These are phyloP conservation scores for Sphaerulina musiva DNA, from an alignment of 2,329 filamentous ascomycete genomes.

Conservation along the genomic window DNA sequence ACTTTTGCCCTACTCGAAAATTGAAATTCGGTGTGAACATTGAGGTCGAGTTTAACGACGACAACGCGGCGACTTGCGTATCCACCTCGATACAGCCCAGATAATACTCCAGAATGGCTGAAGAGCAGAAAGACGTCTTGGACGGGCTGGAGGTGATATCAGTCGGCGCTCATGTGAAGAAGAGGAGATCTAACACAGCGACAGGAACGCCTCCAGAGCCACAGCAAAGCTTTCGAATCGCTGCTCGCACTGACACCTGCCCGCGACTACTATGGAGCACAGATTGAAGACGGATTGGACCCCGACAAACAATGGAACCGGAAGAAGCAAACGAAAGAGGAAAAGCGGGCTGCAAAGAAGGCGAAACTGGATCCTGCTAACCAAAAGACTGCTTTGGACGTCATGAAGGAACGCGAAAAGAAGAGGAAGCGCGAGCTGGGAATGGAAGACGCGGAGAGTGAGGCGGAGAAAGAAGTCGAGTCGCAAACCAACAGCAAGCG, in stretches of 20 bases:
- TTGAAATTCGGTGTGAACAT: not conserved
- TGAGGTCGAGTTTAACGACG: not conserved
- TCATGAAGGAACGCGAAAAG: slow-evolving; percentile 75
- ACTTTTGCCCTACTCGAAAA: not conserved
- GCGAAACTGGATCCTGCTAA: slow-evolving; percentile 89
- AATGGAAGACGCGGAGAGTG: slow-evolving; percentile 39
- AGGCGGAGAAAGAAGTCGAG: slow-evolving; percentile 33
- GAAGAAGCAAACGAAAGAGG: slow-evolving; percentile 91
- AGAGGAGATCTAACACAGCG: not conserved
- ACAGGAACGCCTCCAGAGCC: slow-evolving; percentile 49
- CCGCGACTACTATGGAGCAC: slow-evolving; percentile 68
- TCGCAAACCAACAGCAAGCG: slow-evolving; percentile 40
- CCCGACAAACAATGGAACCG: slow-evolving; percentile 84
- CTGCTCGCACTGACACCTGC: slow-evolving; percentile 82
- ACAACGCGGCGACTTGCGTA: not conserved
- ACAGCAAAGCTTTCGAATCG: slow-evolving; percentile 74
- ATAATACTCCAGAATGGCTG: not conserved
- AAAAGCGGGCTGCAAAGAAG: slow-evolving; percentile 73
- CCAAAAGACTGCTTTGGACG: slow-evolving; percentile 83
- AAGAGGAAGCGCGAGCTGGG: slow-evolving; percentile 69
- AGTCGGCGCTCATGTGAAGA: not conserved
- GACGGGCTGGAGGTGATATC: slow-evolving; percentile 18
- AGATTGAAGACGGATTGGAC: slow-evolving; percentile 57
- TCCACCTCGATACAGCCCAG: not conserved
- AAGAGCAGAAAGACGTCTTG: slow-evolving; percentile 21